These are phyloP conservation scores for Cordia subcordata DNA, from an alignment of 257 asterid genomes.

Conservation along the genomic window DNA sequence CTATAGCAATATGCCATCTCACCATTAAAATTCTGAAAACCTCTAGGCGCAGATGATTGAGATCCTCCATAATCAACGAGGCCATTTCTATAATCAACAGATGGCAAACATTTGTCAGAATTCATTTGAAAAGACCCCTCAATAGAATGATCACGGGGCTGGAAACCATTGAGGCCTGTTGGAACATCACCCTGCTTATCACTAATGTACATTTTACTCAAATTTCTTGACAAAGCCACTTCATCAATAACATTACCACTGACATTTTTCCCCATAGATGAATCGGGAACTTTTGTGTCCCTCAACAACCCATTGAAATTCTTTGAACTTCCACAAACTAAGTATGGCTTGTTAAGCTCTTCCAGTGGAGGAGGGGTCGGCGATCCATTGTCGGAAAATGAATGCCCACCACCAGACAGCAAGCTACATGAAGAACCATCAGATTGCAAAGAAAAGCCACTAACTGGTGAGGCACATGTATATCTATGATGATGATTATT, in stretches of 20 bases:
- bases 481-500: constrained; percentile 27
- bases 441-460: constrained; percentile 54
- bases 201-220: constrained; percentile 44
- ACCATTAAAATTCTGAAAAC: constrained; percentile 27
- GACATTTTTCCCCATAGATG: constrained; percentile 11
- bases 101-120: constrained; percentile 23
- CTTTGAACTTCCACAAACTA: constrained; percentile 18
- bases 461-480: constrained; percentile 54
- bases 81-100: constrained; percentile 20
- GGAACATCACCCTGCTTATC: constrained; percentile 34
- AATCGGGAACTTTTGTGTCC: constrained; percentile 23
- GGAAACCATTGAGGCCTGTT: constrained; percentile 22
- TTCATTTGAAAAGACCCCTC: constrained; percentile 19
- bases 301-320: constrained; percentile 22
- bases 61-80: constrained; percentile 30
- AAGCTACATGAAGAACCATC: constrained; percentile 67
- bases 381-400: constrained; percentile 48
- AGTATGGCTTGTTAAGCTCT: constrained; percentile 30
- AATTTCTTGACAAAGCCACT: constrained; percentile 33
- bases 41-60: constrained; percentile 28
- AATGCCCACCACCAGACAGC: constrained; percentile 36
- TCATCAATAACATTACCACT: constrained; percentile 30
- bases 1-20: constrained; percentile 22
- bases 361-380: constrained; percentile 41
- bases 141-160: constrained; percentile 22